Base-by-base conservation (phyloP, 2,329 filamentous ascomycete genomes). In the Nothophoma quercina region DNA sequence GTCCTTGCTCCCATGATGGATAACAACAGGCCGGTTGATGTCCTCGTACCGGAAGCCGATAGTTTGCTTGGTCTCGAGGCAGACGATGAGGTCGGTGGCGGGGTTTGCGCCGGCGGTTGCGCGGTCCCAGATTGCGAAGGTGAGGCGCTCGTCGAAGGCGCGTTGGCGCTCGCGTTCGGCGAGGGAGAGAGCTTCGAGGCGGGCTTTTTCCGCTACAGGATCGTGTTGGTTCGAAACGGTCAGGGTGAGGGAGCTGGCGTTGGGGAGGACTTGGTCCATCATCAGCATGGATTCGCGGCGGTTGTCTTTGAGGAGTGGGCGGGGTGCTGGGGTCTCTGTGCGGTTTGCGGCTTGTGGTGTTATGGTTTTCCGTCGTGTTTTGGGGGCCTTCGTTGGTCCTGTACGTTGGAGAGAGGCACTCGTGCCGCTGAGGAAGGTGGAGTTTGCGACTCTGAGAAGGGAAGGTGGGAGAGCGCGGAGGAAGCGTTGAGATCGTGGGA, bases 21-120 rank as follows among this genome's bases (percentile, higher is more conserved):
- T 96, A 19, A 97, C 88, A 0, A 98, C 90, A 0, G 91, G 85
- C 7, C 92, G 85, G 5, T 89, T 96, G 61, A 99, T 96, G 70
- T 99, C 95, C 15, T 96, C 93, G 70, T 99, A 99, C 41, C 93
- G 87, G 77, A 99, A 99, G 0, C 95, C 95, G 64, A 99, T 96
- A 0, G 90, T 87, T 65, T 96, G 91, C 22, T 90, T 85, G 18
- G 95, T 86, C 74, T 99, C 95, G 1, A 99, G 81, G 70, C 95
- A 99, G 5, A 97, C 90, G 1, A 99, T 80, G 15, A 99, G 78
- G 73, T 99, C 95, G 0, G 96, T 91, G 0, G 95, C 93, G 0
- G 95, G 95, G 70, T 99, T 98, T 2, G 93, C 92, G 41, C 93
- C 89, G 1, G 88, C 88, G 0, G 93, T 98, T 1, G 95, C 92